phyloP scores from a whole-genome alignment of 192 early-diverging fungal species.

The Umbelopsis ramanniana region DNA sequence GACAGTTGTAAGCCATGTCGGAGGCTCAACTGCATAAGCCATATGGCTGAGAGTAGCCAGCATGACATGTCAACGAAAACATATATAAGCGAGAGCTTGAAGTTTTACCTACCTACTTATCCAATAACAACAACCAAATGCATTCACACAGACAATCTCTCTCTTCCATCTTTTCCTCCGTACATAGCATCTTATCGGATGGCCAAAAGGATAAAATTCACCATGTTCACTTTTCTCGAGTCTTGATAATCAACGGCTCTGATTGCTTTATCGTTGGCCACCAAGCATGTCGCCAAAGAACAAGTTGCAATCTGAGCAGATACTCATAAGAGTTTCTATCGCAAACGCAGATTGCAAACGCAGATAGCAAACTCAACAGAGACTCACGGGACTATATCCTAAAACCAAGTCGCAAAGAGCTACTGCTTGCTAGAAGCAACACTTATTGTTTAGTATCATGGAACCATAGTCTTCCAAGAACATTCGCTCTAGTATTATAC shows the following conservation, averaged over 20 bases:
- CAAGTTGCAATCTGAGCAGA: not conserved
- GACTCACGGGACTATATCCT: too few relatives aligned
- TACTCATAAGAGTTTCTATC: not conserved
- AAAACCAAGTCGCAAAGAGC: too few relatives aligned
- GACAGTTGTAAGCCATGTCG: not conserved
- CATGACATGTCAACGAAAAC: not conserved
- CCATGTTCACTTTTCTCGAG: constrained; percentile 5
- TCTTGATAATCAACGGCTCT: constrained; percentile 1
- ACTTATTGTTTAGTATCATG: too few relatives aligned
- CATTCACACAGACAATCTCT: not conserved
- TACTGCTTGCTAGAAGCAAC: too few relatives aligned
- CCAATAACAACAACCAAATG: not conserved
- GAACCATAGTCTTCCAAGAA: too few relatives aligned
- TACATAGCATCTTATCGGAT: not conserved
- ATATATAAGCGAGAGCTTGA: not conserved
- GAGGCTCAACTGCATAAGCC: not conserved
- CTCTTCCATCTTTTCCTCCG: not conserved
- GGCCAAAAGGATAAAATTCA: too few relatives aligned
- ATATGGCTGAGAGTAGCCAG: not conserved
- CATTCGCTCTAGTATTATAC: too few relatives aligned
- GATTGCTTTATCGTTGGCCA: not conserved
- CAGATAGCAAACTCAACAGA: too few relatives aligned
- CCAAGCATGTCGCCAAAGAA: not conserved
- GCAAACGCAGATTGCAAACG: too few relatives aligned
- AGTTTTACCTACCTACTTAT: not conserved